These are phyloP conservation scores for Planoprotostelium fungivorum DNA, from an alignment of 78 protist species.

Conservation along the genomic window DNA sequence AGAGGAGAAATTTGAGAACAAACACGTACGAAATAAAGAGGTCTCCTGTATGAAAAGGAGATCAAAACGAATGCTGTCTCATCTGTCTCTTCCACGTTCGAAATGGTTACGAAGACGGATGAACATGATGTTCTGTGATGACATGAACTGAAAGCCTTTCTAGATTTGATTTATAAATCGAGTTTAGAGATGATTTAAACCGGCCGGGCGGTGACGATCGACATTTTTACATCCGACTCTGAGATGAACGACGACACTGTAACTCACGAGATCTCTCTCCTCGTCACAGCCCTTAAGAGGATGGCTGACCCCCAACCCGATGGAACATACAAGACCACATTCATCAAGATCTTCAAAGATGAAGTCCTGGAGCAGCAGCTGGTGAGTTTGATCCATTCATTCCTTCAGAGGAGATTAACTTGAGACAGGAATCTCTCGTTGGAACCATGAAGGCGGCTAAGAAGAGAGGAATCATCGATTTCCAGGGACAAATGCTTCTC, in stretches of 20 bases:
- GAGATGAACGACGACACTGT: not conserved
- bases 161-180: too few relatives aligned
- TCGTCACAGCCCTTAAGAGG: not conserved
- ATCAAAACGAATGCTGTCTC: too few relatives aligned
- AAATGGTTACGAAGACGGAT: too few relatives aligned
- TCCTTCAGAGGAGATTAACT: not conserved
- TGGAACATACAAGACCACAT: not conserved
- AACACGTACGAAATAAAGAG: not conserved
- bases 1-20: not conserved
- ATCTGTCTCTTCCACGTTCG: too few relatives aligned
- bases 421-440: conserved; percentile 38
- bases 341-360: not conserved
- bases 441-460: conserved; percentile 74
- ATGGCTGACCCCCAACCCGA: not conserved
- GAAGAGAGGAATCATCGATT: conserved; percentile 47
- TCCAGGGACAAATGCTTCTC: conserved; percentile 60
- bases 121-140: too few relatives aligned
- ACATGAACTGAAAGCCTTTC: too few relatives aligned
- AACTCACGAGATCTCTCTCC: not conserved
- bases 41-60: too few relatives aligned
- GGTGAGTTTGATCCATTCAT: not conserved
- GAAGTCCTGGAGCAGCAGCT: not conserved
- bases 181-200: too few relatives aligned
- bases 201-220: too few relatives aligned
- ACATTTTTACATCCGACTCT: too few relatives aligned